Evolutionary conservation across 352 stramenopile genomes (phyloP).

Genomic region (Thraustochytrium sp.): DNA sequence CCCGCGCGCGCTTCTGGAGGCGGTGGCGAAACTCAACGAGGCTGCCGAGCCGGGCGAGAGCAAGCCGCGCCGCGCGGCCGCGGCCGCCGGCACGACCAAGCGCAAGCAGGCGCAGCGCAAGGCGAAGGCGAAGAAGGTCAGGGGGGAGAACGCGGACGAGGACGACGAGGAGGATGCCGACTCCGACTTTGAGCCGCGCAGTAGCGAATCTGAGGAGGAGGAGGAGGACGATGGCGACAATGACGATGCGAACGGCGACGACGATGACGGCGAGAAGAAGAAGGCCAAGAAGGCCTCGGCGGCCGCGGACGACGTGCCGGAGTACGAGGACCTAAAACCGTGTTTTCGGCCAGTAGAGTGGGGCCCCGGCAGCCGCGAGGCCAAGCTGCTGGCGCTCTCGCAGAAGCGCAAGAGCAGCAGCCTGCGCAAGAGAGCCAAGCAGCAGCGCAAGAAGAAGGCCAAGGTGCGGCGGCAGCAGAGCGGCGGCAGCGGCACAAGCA

Average conservation of each 20-base stretch:
- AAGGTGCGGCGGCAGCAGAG: too few relatives aligned
- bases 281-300: constrained; percentile 42
- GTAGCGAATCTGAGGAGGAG: constrained; percentile 45
- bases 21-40: too few relatives aligned
- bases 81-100: constrained; percentile 51
- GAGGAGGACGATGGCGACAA: constrained; percentile 51
- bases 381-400: constrained; percentile 6
- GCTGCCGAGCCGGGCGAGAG: not conserved
- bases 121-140: constrained; percentile 46
- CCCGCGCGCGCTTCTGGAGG: too few relatives aligned
- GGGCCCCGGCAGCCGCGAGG: constrained; percentile 18
- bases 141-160: constrained; percentile 58
- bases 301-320: not conserved
- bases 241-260: constrained; percentile 44
- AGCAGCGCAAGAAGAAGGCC: constrained; percentile 21
- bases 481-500: too few relatives aligned
- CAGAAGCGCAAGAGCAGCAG: constrained; percentile 48
- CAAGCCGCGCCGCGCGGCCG: constrained; percentile 35
- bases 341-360: constrained; percentile 6
- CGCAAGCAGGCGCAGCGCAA: constrained; percentile 51
- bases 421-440: constrained; percentile 12
- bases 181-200: constrained; percentile 43
- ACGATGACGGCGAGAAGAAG: constrained; percentile 41
- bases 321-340: not conserved
- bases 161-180: constrained; percentile 50